Evolutionary conservation across 1,284 basidiomycete genomes (phyloP).

Genomic region (Leccinum subfulvum): DNA sequence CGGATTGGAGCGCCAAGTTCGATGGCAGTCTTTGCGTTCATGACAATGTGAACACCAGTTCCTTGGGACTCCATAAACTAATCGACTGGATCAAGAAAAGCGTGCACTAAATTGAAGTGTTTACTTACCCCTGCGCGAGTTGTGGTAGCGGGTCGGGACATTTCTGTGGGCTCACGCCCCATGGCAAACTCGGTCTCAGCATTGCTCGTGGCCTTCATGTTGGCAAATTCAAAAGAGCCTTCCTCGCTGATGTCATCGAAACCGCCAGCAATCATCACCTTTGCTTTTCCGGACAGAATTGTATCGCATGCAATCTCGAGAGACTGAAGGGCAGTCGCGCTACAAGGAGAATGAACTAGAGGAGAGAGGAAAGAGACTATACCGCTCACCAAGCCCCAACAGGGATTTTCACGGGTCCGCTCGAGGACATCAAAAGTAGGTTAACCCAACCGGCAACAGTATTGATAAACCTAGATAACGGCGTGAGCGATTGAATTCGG

Average conservation of each 20-base stretch:
- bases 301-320: conserved; percentile 98
- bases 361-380: background rate
- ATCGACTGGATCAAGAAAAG: conserved; percentile 19
- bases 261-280: conserved; percentile 98
- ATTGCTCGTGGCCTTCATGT: conserved; percentile 99
- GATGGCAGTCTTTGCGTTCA: conserved; percentile 94
- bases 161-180: conserved; percentile 97
- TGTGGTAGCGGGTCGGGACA: conserved; percentile 96
- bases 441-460: conserved; percentile 98
- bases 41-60: conserved; percentile 93
- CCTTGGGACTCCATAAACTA: conserved; percentile 98
- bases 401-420: conserved; percentile 97
- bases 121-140: conserved; percentile 83
- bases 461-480: conserved; percentile 80
- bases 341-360: conserved; percentile 32
- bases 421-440: conserved; percentile 88
- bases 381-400: conserved; percentile 89
- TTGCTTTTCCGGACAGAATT: conserved; percentile 92
- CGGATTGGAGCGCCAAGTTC: conserved; percentile 94
- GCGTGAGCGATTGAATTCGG: conserved; percentile 18
- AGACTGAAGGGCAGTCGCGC: conserved; percentile 95
- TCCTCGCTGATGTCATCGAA: conserved; percentile 98
- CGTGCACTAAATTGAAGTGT: conserved; percentile 2
- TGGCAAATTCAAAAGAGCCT: conserved; percentile 95
- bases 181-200: conserved; percentile 96